A percentile compares a stretch with the other conserved stretches of the same genome.
Conservation (phyloP, 805 yeast genomes). For the Starmerella apicola region DNA sequence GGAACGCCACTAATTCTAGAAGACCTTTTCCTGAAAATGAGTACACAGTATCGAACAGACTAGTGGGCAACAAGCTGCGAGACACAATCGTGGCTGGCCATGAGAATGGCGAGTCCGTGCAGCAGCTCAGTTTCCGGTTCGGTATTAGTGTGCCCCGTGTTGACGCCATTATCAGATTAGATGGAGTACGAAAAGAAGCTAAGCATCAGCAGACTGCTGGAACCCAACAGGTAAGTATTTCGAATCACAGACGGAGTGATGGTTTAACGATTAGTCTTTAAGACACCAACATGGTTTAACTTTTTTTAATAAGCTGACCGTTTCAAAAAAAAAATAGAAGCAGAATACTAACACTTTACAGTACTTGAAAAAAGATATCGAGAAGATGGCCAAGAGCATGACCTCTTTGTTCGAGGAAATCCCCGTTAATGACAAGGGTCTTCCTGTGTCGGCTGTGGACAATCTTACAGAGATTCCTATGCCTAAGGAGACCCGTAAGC, state of each 20-base stretch:
- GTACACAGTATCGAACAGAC: slow-evolving; percentile 52
- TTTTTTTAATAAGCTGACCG: slow-evolving; percentile 1
- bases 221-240: slow-evolving; percentile 39
- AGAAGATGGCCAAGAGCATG: slow-evolving; percentile 48
- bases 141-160: slow-evolving; percentile 76
- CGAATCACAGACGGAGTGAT: slow-evolving; percentile 30
- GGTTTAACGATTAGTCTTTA: slow-evolving; percentile 64
- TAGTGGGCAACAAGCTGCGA: slow-evolving; percentile 49
- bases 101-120: slow-evolving; percentile 43
- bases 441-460: slow-evolving; percentile 37
- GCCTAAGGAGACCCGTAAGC: slow-evolving; percentile 67
- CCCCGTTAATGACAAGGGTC: slow-evolving; percentile 18
- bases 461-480: slow-evolving; percentile 89
- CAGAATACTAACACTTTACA: slow-evolving; percentile 27
- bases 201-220: slow-evolving; percentile 19
- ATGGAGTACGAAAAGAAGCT: slow-evolving; percentile 53
- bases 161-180: slow-evolving; percentile 71
- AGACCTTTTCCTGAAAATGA: slow-evolving; percentile 77
- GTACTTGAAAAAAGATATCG: slow-evolving; percentile 42
- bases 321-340: slow-evolving; percentile 6
- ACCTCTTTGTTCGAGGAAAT: slow-evolving; percentile 67
- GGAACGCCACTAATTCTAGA: slow-evolving; percentile 16
- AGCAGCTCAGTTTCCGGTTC: slow-evolving; percentile 63
- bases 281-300: slow-evolving; percentile 46
- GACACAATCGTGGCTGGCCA: slow-evolving; percentile 46